These are phyloP conservation scores for Macrophomina tecta DNA, from an alignment of 2,329 filamentous ascomycete genomes.

Conservation along the genomic window DNA sequence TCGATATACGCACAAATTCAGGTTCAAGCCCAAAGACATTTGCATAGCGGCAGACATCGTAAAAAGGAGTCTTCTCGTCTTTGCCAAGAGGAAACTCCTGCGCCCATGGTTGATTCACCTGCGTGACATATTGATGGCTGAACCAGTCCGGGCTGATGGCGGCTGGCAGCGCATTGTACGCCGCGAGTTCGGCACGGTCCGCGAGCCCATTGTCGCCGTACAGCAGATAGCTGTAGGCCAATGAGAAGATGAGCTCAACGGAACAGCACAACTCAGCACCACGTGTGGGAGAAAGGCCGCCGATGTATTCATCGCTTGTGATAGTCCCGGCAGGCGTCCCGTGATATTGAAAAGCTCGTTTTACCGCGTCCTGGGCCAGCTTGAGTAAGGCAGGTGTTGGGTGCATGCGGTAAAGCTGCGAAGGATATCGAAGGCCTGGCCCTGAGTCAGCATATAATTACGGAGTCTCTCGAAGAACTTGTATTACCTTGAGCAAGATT, in stretches of 20 bases:
- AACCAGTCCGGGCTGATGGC: slow-evolving; percentile 57
- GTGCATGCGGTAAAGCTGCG: slow-evolving; percentile 50
- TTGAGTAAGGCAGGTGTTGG: slow-evolving; percentile 44
- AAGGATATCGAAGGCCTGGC: slow-evolving; percentile 39
- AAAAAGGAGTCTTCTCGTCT: slow-evolving; percentile 2
- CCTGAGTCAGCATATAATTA: too few species aligned
- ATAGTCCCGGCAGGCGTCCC: slow-evolving; percentile 51
- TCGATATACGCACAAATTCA: neutral
- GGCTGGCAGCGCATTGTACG: slow-evolving; percentile 59
- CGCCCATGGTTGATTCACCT: slow-evolving; percentile 50
- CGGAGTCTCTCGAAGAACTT: neutral
- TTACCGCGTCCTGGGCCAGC: slow-evolving; percentile 46
- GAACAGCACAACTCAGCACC: slow-evolving; percentile 46
- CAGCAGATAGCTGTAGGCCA: slow-evolving; percentile 44
- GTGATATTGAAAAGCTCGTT: slow-evolving; percentile 48
- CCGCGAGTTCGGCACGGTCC: slow-evolving; percentile 53
- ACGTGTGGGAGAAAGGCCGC: slow-evolving; percentile 45
- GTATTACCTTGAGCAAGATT: slow-evolving; percentile 51
- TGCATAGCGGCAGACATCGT: neutral
- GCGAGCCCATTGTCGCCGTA: slow-evolving; percentile 47
- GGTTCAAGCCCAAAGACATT: slow-evolving; percentile 11
- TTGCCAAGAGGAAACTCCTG: neutral
- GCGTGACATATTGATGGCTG: slow-evolving; percentile 58
- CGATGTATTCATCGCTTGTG: slow-evolving; percentile 50
- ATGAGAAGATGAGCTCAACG: slow-evolving; percentile 44